Percentiles rank a stretch among this genome's conserved stretches.
Evolutionary conservation across 805 yeast species (phyloP).

Genomic region (Torulaspora maleeae): DNA sequence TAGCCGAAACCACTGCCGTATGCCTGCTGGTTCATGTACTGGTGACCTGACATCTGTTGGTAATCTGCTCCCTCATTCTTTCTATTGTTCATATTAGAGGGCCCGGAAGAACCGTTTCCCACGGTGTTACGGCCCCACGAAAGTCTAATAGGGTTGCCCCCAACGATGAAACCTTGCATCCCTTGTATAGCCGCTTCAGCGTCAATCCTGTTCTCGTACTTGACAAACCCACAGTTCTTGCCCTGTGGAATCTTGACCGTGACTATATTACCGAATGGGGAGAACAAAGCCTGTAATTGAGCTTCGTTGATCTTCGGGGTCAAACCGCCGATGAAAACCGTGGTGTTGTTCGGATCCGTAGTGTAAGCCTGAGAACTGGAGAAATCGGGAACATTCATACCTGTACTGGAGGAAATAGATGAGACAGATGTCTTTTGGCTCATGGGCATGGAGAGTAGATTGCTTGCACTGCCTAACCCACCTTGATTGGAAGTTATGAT

Average conservation of each 20-base stretch:
- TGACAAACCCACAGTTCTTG: constrained; percentile 76
- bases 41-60: constrained; percentile 6
- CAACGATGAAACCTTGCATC: constrained; percentile 73
- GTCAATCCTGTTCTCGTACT: constrained; percentile 59
- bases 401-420: constrained; percentile 6
- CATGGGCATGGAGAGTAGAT: constrained; percentile 12
- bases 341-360: constrained; percentile 47
- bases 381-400: constrained; percentile 8
- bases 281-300: constrained; percentile 55
- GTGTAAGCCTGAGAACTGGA: constrained; percentile 44
- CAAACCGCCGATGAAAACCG: constrained; percentile 74
- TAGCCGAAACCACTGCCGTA: constrained; percentile 5
- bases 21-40: constrained; percentile 7
- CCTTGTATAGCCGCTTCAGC: constrained; percentile 75
- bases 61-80: not conserved
- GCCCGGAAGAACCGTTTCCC: constrained; percentile 3
- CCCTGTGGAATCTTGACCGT: constrained; percentile 74
- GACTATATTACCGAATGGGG: constrained; percentile 66
- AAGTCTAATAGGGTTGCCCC: constrained; percentile 67
- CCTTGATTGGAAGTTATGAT: constrained; percentile 9
- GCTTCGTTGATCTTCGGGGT: constrained; percentile 58
- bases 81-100: not conserved
- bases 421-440: constrained; percentile 8
- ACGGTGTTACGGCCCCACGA: constrained; percentile 60
- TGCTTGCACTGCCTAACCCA: constrained; percentile 6